Evolutionary conservation across 2,329 filamentous ascomycete species (phyloP).

Genomic region (Apiospora aurea): DNA sequence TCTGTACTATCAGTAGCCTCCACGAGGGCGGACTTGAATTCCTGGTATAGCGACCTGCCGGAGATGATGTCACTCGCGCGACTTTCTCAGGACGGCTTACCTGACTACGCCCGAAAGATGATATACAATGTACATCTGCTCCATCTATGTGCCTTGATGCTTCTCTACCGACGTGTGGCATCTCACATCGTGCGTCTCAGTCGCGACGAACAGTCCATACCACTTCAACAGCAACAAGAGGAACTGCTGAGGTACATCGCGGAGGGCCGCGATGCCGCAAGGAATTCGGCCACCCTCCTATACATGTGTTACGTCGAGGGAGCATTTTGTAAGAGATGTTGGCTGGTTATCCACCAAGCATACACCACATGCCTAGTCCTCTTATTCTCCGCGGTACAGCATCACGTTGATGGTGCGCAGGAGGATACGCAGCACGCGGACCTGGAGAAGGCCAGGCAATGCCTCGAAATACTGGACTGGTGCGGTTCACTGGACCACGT

Average conservation of each 20-base stretch:
- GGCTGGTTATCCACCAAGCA: background rate
- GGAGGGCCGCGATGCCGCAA: background rate
- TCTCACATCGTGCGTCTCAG: conserved; percentile 7
- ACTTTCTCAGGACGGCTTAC: background rate
- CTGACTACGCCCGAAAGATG: background rate
- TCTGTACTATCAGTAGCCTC: conserved; percentile 12
- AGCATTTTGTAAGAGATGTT: background rate
- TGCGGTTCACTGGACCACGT: background rate
- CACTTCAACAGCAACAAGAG: background rate
- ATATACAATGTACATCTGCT: background rate
- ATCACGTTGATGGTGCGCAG: background rate
- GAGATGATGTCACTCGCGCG: background rate
- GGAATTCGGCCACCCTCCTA: background rate
- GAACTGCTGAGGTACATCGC: background rate
- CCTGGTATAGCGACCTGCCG: background rate
- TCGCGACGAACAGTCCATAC: background rate
- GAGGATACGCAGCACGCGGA: background rate
- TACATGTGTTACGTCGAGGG: background rate
- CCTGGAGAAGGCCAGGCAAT: background rate
- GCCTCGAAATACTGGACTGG: background rate
- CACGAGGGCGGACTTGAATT: background rate
- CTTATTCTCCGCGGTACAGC: background rate
- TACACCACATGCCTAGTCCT: background rate
- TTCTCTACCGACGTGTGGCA: background rate
- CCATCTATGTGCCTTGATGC: background rate